phyloP scores from a whole-genome alignment of 208 protist species.

The Leptomonas pyrrhocoris region DNA sequence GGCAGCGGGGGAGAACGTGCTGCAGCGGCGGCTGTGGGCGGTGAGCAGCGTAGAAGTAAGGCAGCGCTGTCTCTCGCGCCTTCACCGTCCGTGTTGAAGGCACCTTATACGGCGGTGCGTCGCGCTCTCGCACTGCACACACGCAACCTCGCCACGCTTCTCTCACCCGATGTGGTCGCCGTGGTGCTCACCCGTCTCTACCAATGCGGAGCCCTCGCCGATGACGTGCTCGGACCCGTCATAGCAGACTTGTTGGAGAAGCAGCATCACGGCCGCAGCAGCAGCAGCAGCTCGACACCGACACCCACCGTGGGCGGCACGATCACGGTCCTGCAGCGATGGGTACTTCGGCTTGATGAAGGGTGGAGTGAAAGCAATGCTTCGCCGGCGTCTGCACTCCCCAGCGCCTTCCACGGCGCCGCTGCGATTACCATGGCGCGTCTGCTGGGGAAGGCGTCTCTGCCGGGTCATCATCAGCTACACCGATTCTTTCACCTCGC shows the following conservation, averaged over 20 bases:
- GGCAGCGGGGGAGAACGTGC: too few species aligned
- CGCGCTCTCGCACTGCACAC: conserved; percentile 66
- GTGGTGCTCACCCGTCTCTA: conserved; percentile 57
- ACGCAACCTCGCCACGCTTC: conserved; percentile 30
- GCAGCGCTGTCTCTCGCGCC: neutral
- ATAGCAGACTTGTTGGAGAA: conserved; percentile 33
- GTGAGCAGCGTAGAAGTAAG: too few species aligned
- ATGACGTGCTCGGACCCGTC: conserved; percentile 76
- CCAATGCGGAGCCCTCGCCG: conserved; percentile 64
- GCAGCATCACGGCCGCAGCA: neutral
- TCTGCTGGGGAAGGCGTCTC: conserved; percentile 52
- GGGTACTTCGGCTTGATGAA: conserved; percentile 14
- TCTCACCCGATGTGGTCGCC: conserved; percentile 36
- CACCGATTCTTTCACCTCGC: conserved; percentile 70
- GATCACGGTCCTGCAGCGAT: conserved; percentile 16
- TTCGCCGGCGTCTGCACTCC: too few species aligned
- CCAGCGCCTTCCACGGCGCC: conserved; percentile 28
- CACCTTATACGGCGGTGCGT: conserved; percentile 34
- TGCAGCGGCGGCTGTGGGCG: too few species aligned
- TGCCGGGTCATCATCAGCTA: conserved; percentile 69
- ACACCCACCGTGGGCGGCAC: conserved; percentile 8
- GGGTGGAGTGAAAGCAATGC: neutral
- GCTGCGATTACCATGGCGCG: conserved; percentile 52
- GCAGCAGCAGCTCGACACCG: neutral
- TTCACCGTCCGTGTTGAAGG: neutral